Evolutionary conservation across 225 moss, liverwort and hornwort species (phyloP), one percentile per base, ranked within the genome.

Genomic region (Polytrichum formosum): DNA sequence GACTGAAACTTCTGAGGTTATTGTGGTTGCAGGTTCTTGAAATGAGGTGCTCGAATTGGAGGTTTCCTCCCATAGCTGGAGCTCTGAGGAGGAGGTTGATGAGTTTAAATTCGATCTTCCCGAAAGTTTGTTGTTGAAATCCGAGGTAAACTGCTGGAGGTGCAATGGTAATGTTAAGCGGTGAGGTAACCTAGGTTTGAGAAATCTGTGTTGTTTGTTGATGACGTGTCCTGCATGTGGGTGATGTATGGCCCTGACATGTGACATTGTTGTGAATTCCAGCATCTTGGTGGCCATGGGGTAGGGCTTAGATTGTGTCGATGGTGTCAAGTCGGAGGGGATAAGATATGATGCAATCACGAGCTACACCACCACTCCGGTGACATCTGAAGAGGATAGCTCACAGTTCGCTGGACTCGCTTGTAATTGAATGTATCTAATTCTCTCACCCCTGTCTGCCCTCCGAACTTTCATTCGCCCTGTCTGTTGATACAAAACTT

Each of bases 1-100:
- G 79, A 66, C 19, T 75, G 65, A 68, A 73, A 69, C 28, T 65
- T 61, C n/a, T 70, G 66, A 5, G 62, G 65, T 26, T 17, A 62
- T 5, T 27, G 31, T 13, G 7, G 54, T 21, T 27, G 18, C 18
- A 17, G 16, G 16, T 28, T 26, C 8, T 26, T 6, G 20, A 6
- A 20, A 20, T 9, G 21, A 22, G 20, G 58, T 58, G 21, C 58
- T 21, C 6, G 58, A 6, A 58, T 58, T 58, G 58, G 23, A 20
- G 56, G 19, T 56, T 56, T n/a, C n/a, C 20, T 56, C n/a, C 56
- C 56, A 56, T 19, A 56, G 56, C 56, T 56, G 19, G 19, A n/a
- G 56, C 56, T 56, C 56, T 19, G 56, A 31, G 31, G 31, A 31
- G 31, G 31, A 31, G 46, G 16, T 16, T 16, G 46, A 46, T 4